Conservation (phyloP, 2,329 filamentous ascomycete species). For the Botrytis aclada region DNA sequence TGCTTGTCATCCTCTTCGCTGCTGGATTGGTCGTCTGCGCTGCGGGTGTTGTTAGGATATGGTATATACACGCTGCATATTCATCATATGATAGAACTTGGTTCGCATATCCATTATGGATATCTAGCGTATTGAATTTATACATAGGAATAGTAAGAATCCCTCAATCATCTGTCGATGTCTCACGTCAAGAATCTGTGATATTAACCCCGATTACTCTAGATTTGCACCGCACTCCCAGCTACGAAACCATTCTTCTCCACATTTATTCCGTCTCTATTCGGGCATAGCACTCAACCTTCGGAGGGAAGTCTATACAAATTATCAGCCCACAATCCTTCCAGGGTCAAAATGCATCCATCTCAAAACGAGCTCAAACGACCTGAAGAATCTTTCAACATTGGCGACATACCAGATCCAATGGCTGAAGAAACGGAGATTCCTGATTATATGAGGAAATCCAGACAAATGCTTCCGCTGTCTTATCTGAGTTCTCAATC, state of each 20-base stretch:
- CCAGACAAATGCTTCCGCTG: constrained; percentile 9
- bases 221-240: constrained; percentile 45
- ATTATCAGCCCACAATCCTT: neutral
- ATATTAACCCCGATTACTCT: neutral
- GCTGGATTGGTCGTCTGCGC: constrained; percentile 46
- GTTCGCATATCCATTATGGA: constrained; percentile 38
- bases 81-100: constrained; percentile 38
- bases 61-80: constrained; percentile 36
- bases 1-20: constrained; percentile 47
- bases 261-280: constrained; percentile 37
- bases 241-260: constrained; percentile 45
- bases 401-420: neutral
- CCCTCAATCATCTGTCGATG: neutral
- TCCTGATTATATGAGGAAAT: neutral
- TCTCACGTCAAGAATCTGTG: neutral
- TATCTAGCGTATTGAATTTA: constrained; percentile 41
- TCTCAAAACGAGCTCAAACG: neutral
- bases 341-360: neutral
- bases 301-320: neutral
- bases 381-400: neutral
- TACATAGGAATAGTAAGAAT: constrained; percentile 43
- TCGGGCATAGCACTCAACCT: neutral
- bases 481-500: constrained; percentile 9
- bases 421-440: neutral
- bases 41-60: constrained; percentile 40